Conservation (phyloP, 2,329 filamentous ascomycete species). For the Monilinia vaccinii-corymbosi region DNA sequence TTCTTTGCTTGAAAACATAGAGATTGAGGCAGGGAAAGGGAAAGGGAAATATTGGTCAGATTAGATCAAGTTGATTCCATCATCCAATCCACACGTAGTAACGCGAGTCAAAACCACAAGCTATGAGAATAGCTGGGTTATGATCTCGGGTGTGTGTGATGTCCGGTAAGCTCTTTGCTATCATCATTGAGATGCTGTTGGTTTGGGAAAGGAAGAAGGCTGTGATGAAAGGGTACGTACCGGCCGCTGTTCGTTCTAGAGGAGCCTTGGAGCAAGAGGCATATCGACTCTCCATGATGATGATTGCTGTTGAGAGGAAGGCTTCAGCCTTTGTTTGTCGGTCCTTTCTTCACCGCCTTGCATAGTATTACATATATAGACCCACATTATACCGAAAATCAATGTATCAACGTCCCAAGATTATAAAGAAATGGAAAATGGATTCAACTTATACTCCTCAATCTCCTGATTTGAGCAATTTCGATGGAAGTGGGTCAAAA, state of each 20-base stretch:
- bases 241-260: too few relatives aligned
- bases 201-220: not conserved
- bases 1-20: not conserved
- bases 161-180: conserved; percentile 19
- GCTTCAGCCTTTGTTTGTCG: too few relatives aligned
- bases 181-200: conserved; percentile 15
- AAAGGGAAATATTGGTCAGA: conserved; percentile 9
- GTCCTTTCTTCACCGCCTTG: too few relatives aligned
- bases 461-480: conserved; percentile 29
- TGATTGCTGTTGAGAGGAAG: too few relatives aligned
- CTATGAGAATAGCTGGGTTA: conserved; percentile 11
- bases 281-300: too few relatives aligned
- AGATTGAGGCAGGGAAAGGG: too few relatives aligned
- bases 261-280: too few relatives aligned
- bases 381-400: too few relatives aligned
- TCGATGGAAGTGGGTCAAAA: conserved; percentile 8
- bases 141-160: conserved; percentile 9
- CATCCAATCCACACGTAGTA: conserved; percentile 6
- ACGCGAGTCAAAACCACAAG: conserved; percentile 13
- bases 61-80: conserved; percentile 13
- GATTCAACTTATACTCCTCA: conserved; percentile 29
- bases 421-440: conserved; percentile 16
- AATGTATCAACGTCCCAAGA: too few relatives aligned
- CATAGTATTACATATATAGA: too few relatives aligned
- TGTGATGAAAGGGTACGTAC: too few relatives aligned